Conservation (phyloP, 768 basidiomycete species). For the Bullera alba region DNA sequence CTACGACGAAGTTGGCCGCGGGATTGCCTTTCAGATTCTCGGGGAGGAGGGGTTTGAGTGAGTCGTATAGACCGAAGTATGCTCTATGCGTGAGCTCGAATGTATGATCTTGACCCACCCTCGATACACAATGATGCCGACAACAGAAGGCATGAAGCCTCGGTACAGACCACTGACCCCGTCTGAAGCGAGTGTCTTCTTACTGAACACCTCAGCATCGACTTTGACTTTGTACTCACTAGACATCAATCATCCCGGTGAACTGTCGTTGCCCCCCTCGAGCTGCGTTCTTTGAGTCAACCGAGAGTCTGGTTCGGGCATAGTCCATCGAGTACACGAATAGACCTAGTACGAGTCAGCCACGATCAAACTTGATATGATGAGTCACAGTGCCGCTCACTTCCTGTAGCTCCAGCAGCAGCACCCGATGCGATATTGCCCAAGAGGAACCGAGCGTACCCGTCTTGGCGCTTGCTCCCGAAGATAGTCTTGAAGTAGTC, state of each 20-base stretch:
- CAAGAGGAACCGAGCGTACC: conserved; percentile 47
- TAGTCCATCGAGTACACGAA: conserved; percentile 53
- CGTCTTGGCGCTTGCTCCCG: conserved; percentile 47
- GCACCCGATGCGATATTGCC: conserved; percentile 51
- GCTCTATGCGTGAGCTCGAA: background rate
- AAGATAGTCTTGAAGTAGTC: conserved; percentile 49
- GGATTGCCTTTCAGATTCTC: conserved; percentile 50
- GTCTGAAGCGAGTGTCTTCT: conserved; percentile 49
- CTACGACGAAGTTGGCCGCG: conserved; percentile 49
- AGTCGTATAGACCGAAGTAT: conserved; percentile 51
- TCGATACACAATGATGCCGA: conserved; percentile 50
- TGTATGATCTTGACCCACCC: conserved; percentile 23
- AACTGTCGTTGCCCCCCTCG: conserved; percentile 50
- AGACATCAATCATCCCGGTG: conserved; percentile 49
- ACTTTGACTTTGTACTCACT: conserved; percentile 13
- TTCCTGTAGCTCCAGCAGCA: conserved; percentile 49
- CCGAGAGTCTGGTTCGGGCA: conserved; percentile 50
- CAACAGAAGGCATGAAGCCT: conserved; percentile 49
- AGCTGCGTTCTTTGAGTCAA: conserved; percentile 46
- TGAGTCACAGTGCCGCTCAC: conserved; percentile 15
- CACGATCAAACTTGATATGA: background rate
- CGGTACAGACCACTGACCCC: conserved; percentile 50
- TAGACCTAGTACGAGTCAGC: conserved; percentile 23
- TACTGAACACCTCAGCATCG: conserved; percentile 14
- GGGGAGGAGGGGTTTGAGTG: conserved; percentile 47